Percentiles rank a stretch among this genome's conserved stretches.
phyloP scores from a whole-genome alignment of 108 stramenopile species.

The Mediolabrus comicus region DNA sequence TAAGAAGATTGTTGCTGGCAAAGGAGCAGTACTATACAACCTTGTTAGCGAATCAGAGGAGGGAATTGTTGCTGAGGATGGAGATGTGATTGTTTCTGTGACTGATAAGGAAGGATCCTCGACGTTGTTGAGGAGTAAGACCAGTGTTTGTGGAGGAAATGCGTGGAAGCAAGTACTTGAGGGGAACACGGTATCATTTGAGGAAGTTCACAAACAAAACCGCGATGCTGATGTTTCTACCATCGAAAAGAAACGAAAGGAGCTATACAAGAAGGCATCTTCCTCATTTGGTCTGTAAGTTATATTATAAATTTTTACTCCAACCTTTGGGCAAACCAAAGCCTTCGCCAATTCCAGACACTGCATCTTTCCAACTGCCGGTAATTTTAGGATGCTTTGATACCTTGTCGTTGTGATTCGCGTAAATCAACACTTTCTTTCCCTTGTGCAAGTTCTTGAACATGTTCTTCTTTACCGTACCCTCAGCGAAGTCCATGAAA shows the following conservation, averaged over 20 bases:
- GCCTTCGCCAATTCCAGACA: too few species aligned
- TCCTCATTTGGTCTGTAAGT: conserved; percentile 34
- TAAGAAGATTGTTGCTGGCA: conserved; percentile 86
- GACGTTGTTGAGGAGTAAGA: conserved; percentile 66
- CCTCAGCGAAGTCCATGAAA: too few species aligned
- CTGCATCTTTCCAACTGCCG: too few species aligned
- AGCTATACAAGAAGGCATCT: conserved; percentile 54
- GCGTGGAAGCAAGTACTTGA: conserved; percentile 85
- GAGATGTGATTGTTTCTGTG: conserved; percentile 92
- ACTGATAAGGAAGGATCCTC: conserved; percentile 69
- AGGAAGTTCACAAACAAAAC: conserved; percentile 86
- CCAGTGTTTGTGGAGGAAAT: conserved; percentile 84
- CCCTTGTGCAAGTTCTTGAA: background rate
- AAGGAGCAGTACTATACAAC: conserved; percentile 94
- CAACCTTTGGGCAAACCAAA: too few species aligned
- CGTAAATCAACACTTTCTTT: too few species aligned
- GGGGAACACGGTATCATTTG: conserved; percentile 80
- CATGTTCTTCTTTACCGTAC: background rate
- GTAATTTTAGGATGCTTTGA: too few species aligned
- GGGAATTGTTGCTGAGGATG: conserved; percentile 81
- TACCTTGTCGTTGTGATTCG: too few species aligned
- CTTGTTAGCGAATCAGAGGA: conserved; percentile 79
- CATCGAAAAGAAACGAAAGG: conserved; percentile 72
- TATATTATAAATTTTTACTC: background rate
- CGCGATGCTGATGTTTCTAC: conserved; percentile 69